Base-by-base conservation (phyloP, 257 asterid species). In the Cordia subcordata region DNA sequence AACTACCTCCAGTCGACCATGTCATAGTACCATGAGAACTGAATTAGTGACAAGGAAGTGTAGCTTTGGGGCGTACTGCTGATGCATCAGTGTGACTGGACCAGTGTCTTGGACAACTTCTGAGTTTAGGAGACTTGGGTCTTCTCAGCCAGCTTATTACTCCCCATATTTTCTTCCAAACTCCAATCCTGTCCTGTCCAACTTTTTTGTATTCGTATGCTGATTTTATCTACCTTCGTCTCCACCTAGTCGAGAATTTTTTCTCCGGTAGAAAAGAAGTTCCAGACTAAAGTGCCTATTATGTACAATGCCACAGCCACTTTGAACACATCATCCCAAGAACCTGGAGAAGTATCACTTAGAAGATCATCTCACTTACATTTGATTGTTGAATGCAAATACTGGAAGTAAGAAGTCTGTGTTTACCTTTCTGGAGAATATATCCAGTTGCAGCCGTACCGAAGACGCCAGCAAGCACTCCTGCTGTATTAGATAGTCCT, bases 381-480 rank as follows among this genome's bases (percentile, higher is more conserved):
- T 27, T 27, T 1, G 42, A 42, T 53, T 13, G 14, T 60, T 45
- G 9, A 44, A 8, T 1, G 20, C 44, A 9, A 47, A 46, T 8
- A 13, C 13, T 22, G 14, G 37, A 20, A 12, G 55, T 65, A 57
- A 52, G 45, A 58, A 51, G 22, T 37, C 1, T 18, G 56, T 58
- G 35, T 27, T 35, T 84, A 92, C 96, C 99, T 61, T 83, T 80
- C 62, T 92, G 97, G 71, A 92, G 96, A 59, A 92, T 86, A 80
- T 88, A 88, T 79, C 98, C 98, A 32, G 98, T 92, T 49, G 98
- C 93, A 60, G 94, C 96, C 32, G 98, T 92, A 60, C 98, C 98
- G 23, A 92, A 82, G 50, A 92, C 98, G 45, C 98, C 98, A 61
- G 98, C 98, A 60, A 88, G 83, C 53, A 91, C 96, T 63, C 98